A percentile compares a stretch with the other conserved stretches of the same genome.
phyloP scores from a whole-genome alignment of 106 monocot genomes.

The Amphibolis antarctica region DNA sequence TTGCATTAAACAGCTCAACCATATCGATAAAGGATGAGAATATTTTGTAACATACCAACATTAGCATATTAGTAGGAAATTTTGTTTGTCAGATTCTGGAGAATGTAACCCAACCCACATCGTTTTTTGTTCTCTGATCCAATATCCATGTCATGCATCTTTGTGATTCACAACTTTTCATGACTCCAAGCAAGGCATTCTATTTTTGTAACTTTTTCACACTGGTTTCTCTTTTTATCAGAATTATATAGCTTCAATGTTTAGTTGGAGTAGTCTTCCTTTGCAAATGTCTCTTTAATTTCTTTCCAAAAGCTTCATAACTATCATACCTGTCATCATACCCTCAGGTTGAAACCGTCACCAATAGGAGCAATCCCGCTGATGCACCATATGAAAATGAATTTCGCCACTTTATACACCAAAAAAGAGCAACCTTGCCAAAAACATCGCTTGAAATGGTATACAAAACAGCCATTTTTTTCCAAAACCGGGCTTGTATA shows the following conservation, averaged over 20 bases:
- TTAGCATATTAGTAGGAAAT: no score
- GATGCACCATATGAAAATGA: neutral
- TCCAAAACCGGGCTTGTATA: neutral
- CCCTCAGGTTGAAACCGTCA: neutral
- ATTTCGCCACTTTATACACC: slow-evolving; percentile 21
- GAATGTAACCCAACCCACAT: neutral
- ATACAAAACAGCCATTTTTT: slow-evolving; percentile 4
- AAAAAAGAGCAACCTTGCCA: slow-evolving; percentile 30
- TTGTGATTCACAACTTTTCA: neutral
- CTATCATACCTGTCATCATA: neutral
- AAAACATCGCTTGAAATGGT: slow-evolving; percentile 48
- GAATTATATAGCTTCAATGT: neutral
- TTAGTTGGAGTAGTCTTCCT: neutral
- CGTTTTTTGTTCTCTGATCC: neutral
- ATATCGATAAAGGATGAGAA: no score
- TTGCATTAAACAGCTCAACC: no score
- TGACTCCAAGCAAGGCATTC: neutral
- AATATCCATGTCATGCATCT: neutral
- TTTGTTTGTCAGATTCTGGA: neutral
- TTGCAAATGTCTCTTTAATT: neutral
- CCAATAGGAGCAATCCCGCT: neutral
- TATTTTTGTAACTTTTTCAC: neutral
- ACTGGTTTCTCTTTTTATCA: neutral
- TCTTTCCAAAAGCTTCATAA: neutral
- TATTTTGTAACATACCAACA: no score